Percentiles rank a stretch among this genome's conserved stretches.
phyloP scores from a whole-genome alignment of 306 rosid genomes.

The Begonia masoniana region DNA sequence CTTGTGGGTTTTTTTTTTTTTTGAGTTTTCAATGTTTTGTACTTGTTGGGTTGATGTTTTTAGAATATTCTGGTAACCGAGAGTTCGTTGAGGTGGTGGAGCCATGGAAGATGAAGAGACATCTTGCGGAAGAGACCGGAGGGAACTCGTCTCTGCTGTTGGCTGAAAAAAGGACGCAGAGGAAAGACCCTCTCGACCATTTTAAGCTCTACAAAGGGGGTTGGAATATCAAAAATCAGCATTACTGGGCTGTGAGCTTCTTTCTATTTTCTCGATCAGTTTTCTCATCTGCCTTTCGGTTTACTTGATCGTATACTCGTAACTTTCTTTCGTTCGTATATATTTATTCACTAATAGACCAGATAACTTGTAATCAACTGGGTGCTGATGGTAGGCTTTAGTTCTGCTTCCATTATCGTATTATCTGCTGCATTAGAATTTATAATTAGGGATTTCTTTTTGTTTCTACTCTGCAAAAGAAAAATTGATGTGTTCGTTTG shows the following conservation, averaged over 20 bases:
- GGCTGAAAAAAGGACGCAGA: slow-evolving; percentile 38
- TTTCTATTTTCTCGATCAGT: not conserved
- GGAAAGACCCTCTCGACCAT: slow-evolving; percentile 36
- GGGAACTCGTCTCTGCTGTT: slow-evolving; percentile 36
- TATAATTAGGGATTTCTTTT: too few relatives aligned
- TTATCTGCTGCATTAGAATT: too few relatives aligned
- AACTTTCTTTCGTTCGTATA: not conserved
- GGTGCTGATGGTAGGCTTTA: too few relatives aligned
- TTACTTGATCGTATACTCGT: not conserved
- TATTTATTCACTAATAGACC: not conserved
- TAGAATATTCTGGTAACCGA: slow-evolving; percentile 13
- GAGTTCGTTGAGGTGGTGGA: slow-evolving; percentile 5
- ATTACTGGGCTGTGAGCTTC: slow-evolving; percentile 47
- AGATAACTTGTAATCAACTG: too few relatives aligned
- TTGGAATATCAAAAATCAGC: slow-evolving; percentile 50
- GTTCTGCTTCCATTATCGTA: too few relatives aligned
- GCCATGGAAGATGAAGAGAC: slow-evolving; percentile 47
- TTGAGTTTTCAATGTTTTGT: not conserved
- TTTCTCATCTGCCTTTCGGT: not conserved
- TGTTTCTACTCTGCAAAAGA: too few relatives aligned
- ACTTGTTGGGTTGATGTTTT: not conserved
- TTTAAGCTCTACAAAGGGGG: slow-evolving; percentile 48
- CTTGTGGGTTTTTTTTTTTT: too few relatives aligned
- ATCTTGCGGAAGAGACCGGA: slow-evolving; percentile 13
- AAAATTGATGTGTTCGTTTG: too few relatives aligned